Base-by-base conservation (phyloP, 2,329 filamentous ascomycete genomes). In the Fusarium solani-melongenae region DNA sequence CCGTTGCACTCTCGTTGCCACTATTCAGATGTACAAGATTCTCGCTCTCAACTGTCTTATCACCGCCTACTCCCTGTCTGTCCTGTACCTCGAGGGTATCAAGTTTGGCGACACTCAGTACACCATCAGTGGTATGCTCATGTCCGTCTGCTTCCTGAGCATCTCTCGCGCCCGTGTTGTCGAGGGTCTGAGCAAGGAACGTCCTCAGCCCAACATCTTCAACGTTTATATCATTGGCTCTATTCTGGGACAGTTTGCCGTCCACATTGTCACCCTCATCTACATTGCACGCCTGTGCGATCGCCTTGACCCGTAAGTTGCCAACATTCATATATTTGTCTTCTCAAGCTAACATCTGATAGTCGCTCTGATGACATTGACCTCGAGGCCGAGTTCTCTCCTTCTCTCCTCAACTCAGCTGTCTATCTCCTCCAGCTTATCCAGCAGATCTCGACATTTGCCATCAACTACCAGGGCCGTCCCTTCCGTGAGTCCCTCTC, bases 1-100 rank as follows among this genome's bases (percentile, higher is more conserved):
- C 66, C 93, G 96, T 71, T 99, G 96, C 86, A 99, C 96, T 9
- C 91, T 99, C 22, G 96, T 99, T 63, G 96, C 96, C 34, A 99
- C 96, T 0, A 98, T 99, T 74, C 96, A 99, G 87, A 99, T 99
- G 96, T 99, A 99, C 91, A 99, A 98, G 89, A 99, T 99, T 78
- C 90, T 99, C 60, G 96, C 96, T 9, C 87, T 99, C 68, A 99
- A 99, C 87, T 99, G 96, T 82, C 88, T 99, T 77, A 99, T 99
- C 81, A 98, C 94, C 77, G 96, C 96, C 39, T 99, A 99, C 90
- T 98, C 94, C 83, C 85, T 99, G 81, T 97, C 94, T 82, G 96
- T 99, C 20, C 88, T 99, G 66, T 99, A 99, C 80, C 90, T 99
- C 1, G 96, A 98, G 79, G 96, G 96, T 72, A 99, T 99, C 88